phyloP scores from a whole-genome alignment of 176 grass and related monocot genomes.

The Bothriochloa decipiens region DNA sequence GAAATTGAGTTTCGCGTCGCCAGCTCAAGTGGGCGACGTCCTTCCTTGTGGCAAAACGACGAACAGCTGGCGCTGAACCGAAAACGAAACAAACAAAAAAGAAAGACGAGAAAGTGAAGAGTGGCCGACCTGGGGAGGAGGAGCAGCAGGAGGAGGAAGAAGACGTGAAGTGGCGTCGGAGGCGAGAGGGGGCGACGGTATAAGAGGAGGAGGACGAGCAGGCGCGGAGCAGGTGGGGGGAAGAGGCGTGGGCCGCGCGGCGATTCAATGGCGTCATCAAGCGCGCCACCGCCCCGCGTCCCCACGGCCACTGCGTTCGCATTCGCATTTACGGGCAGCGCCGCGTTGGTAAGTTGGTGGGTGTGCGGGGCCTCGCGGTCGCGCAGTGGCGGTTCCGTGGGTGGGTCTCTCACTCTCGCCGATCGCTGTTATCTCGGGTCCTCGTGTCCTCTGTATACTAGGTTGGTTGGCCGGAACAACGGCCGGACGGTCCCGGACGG shows the following conservation, averaged over 20 bases:
- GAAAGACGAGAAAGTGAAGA: not conserved
- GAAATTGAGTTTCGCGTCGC: not conserved
- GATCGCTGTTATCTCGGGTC: not conserved
- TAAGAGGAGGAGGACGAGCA: slow-evolving; percentile 24
- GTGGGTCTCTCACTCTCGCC: not conserved
- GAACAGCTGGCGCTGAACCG: slow-evolving; percentile 19
- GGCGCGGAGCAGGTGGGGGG: slow-evolving; percentile 28
- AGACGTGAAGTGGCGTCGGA: slow-evolving; percentile 35
- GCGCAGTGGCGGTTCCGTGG: not conserved
- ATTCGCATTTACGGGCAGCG: slow-evolving; percentile 43
- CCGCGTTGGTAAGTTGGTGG: not conserved
- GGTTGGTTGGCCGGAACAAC: not conserved
- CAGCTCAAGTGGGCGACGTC: not conserved
- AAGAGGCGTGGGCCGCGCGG: slow-evolving; percentile 39
- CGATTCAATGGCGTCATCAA: slow-evolving; percentile 70
- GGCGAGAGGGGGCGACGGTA: slow-evolving; percentile 11
- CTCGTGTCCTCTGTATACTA: no score
- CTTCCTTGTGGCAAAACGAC: slow-evolving; percentile 24
- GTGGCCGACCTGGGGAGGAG: slow-evolving; percentile 43
- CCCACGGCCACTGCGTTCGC: slow-evolving; percentile 39
- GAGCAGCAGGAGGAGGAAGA: not conserved
- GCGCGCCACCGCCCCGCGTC: slow-evolving; percentile 49
- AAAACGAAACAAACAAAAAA: not conserved
- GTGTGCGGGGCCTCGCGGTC: not conserved
- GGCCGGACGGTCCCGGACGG: no score